Conservation (phyloP, 805 yeast genomes). For the Saccharomycopsis synnaedendra region DNA sequence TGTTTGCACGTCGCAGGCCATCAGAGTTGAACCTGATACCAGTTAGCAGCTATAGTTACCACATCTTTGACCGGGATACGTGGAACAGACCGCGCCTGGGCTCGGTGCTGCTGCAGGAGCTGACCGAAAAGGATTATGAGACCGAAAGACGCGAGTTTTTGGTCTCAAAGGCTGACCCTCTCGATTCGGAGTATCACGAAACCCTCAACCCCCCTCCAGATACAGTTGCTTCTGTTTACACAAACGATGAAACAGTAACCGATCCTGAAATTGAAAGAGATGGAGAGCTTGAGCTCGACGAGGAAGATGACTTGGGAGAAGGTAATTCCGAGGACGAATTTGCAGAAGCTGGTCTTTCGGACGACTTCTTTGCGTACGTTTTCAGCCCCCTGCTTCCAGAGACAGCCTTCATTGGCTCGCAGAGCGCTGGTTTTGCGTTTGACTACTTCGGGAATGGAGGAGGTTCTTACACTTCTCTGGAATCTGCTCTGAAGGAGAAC, state of each 20-base stretch:
- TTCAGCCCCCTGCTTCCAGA: no score
- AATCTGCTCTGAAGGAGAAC: no score
- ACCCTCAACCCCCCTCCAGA: no score
- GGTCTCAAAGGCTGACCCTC: no score
- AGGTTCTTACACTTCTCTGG: no score
- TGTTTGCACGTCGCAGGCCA: background rate
- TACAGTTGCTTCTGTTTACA: no score
- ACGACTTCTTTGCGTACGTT: background rate
- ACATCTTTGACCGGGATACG: background rate
- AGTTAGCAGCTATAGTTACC: background rate
- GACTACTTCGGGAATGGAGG: background rate
- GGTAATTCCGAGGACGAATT: background rate
- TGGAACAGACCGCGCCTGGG: background rate
- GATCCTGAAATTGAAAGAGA: conserved; percentile 1
- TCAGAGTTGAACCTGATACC: background rate
- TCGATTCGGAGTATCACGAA: no score
- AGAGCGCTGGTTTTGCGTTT: no score
- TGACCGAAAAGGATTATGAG: no score
- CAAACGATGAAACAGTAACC: background rate
- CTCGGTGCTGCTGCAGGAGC: background rate
- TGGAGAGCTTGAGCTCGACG: conserved; percentile 1
- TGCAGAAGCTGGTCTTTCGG: conserved; percentile 1
- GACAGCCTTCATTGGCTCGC: no score
- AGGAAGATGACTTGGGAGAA: conserved; percentile 1
- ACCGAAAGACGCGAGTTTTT: no score